Evolutionary conservation across 2,329 filamentous ascomycete genomes (phyloP).

Genomic region (Alternaria viburni): DNA sequence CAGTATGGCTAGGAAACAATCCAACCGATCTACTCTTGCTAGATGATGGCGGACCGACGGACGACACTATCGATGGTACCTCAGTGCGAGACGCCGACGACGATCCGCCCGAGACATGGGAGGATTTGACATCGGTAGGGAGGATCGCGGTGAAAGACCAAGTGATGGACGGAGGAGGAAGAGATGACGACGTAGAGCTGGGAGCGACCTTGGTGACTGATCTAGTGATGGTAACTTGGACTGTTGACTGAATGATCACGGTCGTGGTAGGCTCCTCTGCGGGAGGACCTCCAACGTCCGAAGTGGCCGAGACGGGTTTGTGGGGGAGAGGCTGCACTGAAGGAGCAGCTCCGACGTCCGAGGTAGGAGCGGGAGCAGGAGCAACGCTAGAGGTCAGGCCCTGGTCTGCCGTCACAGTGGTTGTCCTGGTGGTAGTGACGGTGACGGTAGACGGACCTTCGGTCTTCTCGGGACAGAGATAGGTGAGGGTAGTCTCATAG

Average conservation of each 20-base stretch:
- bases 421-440: conserved; percentile 25
- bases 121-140: not conserved
- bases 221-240: conserved; percentile 2
- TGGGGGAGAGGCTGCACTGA: not conserved
- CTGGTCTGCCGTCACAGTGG: conserved; percentile 1
- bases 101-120: not conserved
- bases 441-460: conserved; percentile 18
- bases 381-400: not conserved
- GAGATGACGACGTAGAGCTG: not conserved
- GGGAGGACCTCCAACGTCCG: not conserved
- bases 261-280: conserved; percentile 18
- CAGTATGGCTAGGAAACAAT: not conserved
- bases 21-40: not conserved
- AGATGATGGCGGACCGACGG: not conserved
- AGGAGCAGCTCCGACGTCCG: not conserved
- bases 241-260: conserved; percentile 22
- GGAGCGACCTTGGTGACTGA: not conserved
- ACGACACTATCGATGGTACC: not conserved
- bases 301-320: not conserved
- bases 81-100: not conserved
- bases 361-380: not conserved
- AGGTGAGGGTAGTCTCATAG: conserved; percentile 26
- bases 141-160: conserved; percentile 2
- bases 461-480: conserved; percentile 24
- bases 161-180: not conserved